Percentiles rank a stretch among this genome's conserved stretches.
phyloP scores from a whole-genome alignment of 352 stramenopile species.

The Phytopythium helicoides region DNA sequence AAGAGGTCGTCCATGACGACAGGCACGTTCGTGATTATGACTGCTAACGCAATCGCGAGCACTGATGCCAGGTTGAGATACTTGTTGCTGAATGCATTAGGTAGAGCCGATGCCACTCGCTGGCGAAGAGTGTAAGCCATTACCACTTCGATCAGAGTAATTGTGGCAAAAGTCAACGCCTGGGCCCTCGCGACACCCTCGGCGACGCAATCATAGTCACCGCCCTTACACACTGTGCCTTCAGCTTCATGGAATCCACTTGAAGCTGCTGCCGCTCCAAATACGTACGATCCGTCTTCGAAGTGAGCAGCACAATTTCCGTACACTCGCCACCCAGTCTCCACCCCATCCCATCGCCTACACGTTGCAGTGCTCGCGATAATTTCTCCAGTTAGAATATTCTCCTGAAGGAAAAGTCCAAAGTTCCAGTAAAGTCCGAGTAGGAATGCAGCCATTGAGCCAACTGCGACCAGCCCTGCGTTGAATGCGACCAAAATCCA shows the following conservation, averaged over 20 bases:
- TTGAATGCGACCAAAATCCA: slow-evolving; percentile 39
- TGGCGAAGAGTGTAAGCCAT: slow-evolving; percentile 34
- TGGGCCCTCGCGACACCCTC: slow-evolving; percentile 24
- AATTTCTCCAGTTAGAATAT: slow-evolving; percentile 23
- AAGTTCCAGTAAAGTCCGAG: slow-evolving; percentile 54
- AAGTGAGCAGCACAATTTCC: slow-evolving; percentile 21
- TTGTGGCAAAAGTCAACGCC: slow-evolving; percentile 30
- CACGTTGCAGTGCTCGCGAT: slow-evolving; percentile 12
- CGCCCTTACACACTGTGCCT: slow-evolving; percentile 17
- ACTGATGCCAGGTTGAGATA: slow-evolving; percentile 16
- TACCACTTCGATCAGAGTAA: slow-evolving; percentile 30
- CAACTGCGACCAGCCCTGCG: slow-evolving; percentile 21
- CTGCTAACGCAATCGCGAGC: slow-evolving; percentile 26
- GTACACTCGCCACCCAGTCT: slow-evolving; percentile 20
- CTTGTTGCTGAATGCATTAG: slow-evolving; percentile 26
- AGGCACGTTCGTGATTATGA: slow-evolving; percentile 39
- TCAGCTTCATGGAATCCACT: slow-evolving; percentile 10
- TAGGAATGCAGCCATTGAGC: slow-evolving; percentile 23
- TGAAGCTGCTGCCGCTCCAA: slow-evolving; percentile 6
- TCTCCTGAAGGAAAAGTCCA: slow-evolving; percentile 20
- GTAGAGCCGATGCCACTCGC: slow-evolving; percentile 21
- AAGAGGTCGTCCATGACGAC: slow-evolving; percentile 50
- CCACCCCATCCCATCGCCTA: slow-evolving; percentile 16
- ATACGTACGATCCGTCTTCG: slow-evolving; percentile 20
- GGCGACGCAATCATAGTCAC: slow-evolving; percentile 27